Evolutionary conservation across 1,284 basidiomycete genomes (phyloP), one percentile per base, ranked within the genome.

Genomic region (Termitomyces sp.): DNA sequence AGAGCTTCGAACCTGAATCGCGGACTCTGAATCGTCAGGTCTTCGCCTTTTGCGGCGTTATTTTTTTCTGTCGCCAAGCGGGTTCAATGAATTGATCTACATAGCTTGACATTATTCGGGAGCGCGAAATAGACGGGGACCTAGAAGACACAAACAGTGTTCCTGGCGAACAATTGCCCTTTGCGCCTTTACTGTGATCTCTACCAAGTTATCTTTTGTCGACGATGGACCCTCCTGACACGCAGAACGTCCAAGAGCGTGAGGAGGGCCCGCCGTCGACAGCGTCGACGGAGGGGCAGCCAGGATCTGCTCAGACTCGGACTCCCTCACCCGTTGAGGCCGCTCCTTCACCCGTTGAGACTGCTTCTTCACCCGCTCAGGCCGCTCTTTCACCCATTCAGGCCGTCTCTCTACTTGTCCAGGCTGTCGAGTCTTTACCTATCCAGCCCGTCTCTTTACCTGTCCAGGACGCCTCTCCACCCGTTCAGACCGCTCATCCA

Each of bases 211-310:
- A n/a, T n/a, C n/a, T 24, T 21, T 31, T 47, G 19, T 43, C 33
- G 18, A 44, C 43, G 16, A 54, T 51, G 56, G 52, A 49, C 9
- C 46, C 39, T 34, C 45, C 30, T 26, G 31, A 46, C 45, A 30
- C 38, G 18, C 46, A 54, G 13, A 49, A 34, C 53, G 40, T 18
- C 42, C 45, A 42, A 35, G 53, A 52, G 48, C 49, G 39, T 33
- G 56, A 57, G 19, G 42, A 43, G 10, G 41, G 34, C 7, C n/a
- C 11, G 16, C 7, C 45, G 14, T 18, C 24, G 40, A 24, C 37
- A 9, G 26, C 19, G 43, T 31, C 49, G 18, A 48, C n/a, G 35
- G 5, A 30, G 11, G 50, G 46, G 46, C 54, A 40, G 31, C 19
- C 50, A 31, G 31, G 11, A 46, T 9, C 19, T 3, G n/a, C 24